A percentile compares a stretch with the other conserved stretches of the same genome.
phyloP scores from a whole-genome alignment of 2,329 filamentous ascomycete species.

The Tolypocladium guangdongense region DNA sequence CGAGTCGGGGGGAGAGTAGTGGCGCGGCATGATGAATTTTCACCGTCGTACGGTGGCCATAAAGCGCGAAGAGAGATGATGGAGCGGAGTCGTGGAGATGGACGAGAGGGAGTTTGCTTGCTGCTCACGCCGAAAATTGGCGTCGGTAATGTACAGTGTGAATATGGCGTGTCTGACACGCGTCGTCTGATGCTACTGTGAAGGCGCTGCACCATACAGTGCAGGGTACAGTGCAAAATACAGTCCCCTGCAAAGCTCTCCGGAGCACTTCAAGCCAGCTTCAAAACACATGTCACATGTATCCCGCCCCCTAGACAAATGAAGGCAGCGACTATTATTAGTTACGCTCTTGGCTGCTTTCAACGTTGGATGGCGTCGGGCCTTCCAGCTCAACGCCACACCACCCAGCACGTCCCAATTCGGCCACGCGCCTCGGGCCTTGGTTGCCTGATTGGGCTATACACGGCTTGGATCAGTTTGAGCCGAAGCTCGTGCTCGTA shows the following conservation, averaged over 20 bases:
- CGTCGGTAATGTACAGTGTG: background rate
- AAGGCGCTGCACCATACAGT: background rate
- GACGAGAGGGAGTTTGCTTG: too few species aligned
- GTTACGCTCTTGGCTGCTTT: too few species aligned
- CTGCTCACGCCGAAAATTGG: constrained; percentile 1
- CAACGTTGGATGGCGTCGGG: too few species aligned
- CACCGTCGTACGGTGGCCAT: background rate
- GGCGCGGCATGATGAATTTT: constrained; percentile 1
- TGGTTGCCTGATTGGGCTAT: too few species aligned
- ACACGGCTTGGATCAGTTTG: too few species aligned
- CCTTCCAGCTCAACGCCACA: too few species aligned
- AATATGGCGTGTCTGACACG: background rate
- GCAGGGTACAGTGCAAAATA: background rate
- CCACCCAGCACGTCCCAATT: too few species aligned
- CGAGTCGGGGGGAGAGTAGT: constrained; percentile 30
- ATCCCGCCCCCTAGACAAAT: too few species aligned
- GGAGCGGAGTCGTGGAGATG: background rate
- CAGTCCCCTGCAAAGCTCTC: background rate
- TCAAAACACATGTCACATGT: background rate
- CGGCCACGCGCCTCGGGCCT: too few species aligned
- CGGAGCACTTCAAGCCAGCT: background rate
- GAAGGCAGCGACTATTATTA: too few species aligned
- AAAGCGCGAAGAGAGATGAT: background rate
- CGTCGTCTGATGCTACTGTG: too few species aligned
- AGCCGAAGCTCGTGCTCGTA: background rate